Percentiles rank a stretch among this genome's conserved stretches.
Conservation (phyloP, 208 protist species). For the Herpetomonas muscarum region DNA sequence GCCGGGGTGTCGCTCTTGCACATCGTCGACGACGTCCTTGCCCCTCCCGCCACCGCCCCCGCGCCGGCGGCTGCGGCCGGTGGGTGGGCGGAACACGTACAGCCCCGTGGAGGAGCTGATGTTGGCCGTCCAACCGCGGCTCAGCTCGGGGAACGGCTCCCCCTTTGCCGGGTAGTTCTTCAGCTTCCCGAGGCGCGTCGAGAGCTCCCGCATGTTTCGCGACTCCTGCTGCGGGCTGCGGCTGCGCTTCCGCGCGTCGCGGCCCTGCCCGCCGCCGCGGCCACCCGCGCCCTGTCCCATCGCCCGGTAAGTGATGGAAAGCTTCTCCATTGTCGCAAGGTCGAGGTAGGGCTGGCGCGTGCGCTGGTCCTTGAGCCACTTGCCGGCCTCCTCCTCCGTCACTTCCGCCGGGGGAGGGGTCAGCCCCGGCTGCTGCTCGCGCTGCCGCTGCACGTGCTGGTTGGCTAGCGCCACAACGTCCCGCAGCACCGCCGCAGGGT, state of each 20-base stretch:
- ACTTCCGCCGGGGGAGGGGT: conserved; percentile 16
- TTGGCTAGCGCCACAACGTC: conserved; percentile 2
- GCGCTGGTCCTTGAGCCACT: conserved; percentile 68
- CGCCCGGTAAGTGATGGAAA: conserved; percentile 39
- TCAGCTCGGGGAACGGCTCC: conserved; percentile 23
- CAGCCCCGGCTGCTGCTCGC: conserved; percentile 1
- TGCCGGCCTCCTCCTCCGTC: conserved; percentile 21
- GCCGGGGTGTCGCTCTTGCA: conserved; percentile 29
- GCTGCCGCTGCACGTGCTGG: neutral
- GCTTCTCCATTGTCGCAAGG: conserved; percentile 42
- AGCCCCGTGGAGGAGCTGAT: conserved; percentile 24
- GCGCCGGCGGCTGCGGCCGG: neutral
- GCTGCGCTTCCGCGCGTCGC: neutral
- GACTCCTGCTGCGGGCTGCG: conserved; percentile 8
- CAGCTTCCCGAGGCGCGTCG: neutral
- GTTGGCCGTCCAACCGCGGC: conserved; percentile 25
- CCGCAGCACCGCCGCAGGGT: conserved; percentile 23
- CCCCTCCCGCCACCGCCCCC: conserved; percentile 8
- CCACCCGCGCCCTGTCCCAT: conserved; percentile 9
- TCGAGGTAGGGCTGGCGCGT: conserved; percentile 58
- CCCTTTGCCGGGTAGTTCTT: conserved; percentile 17
- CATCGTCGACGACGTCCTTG: conserved; percentile 3
- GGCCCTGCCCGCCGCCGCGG: conserved; percentile 3
- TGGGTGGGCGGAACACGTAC: conserved; percentile 23
- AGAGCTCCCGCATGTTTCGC: neutral